These are phyloP conservation scores for Cryphonectria radicalis DNA, from an alignment of 2,329 filamentous ascomycete species.

Conservation along the genomic window DNA sequence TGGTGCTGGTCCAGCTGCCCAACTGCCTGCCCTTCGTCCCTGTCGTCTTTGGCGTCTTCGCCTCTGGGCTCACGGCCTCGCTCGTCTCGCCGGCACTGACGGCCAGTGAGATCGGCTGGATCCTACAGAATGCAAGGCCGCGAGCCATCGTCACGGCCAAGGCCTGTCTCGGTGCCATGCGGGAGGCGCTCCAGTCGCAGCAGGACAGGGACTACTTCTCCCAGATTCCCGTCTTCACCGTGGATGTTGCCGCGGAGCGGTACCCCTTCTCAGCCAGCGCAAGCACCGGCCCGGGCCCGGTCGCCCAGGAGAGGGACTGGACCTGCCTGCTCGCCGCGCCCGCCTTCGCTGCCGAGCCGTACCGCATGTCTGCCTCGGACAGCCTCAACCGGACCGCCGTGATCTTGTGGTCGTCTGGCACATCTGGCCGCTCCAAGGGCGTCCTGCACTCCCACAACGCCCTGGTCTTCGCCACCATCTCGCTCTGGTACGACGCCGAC, in stretches of 20 bases:
- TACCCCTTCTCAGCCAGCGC: constrained; percentile 37
- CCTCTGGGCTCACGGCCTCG: constrained; percentile 46
- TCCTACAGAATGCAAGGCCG: constrained; percentile 46
- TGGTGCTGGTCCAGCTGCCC: constrained; percentile 48
- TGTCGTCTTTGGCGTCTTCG: constrained; percentile 43
- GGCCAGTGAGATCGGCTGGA: constrained; percentile 45
- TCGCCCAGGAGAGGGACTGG: constrained; percentile 59
- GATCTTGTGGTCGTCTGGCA: constrained; percentile 59
- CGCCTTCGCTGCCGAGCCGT: constrained; percentile 52
- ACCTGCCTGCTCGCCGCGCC: constrained; percentile 54
- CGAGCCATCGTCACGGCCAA: constrained; percentile 43
- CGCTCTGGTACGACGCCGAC: constrained; percentile 55
- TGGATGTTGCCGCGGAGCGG: constrained; percentile 40
- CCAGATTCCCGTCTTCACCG: constrained; percentile 64
- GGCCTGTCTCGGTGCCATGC: constrained; percentile 39
- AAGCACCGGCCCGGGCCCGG: background rate
- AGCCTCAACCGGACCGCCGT: constrained; percentile 60
- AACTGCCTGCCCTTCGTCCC: constrained; percentile 47
- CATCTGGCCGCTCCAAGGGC: constrained; percentile 75
- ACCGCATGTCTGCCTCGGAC: constrained; percentile 43
- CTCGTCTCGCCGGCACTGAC: constrained; percentile 47
- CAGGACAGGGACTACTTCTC: constrained; percentile 40
- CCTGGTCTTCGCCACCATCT: constrained; percentile 60
- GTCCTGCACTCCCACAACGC: constrained; percentile 74
- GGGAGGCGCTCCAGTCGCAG: constrained; percentile 41